phyloP scores from a whole-genome alignment of 768 basidiomycete species.

The Boletus rex-veris region DNA sequence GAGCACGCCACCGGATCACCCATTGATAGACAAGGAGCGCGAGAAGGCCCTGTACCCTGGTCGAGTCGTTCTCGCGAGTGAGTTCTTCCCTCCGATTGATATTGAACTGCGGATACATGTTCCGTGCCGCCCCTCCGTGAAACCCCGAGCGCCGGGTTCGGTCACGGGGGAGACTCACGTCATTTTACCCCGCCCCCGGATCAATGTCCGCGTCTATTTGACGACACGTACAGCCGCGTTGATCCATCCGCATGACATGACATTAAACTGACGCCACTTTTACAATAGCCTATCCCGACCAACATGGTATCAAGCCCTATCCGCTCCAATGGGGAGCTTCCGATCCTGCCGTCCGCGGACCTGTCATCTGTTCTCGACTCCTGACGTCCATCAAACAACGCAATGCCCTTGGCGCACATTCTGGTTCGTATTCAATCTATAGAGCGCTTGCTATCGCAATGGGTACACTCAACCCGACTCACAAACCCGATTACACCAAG shows the following conservation, averaged over 20 bases:
- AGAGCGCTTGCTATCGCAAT: conserved; percentile 90
- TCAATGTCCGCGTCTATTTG: conserved; percentile 8
- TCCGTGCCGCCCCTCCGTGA: neutral
- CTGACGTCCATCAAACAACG: conserved; percentile 81
- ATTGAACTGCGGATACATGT: neutral
- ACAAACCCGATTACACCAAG: conserved; percentile 77
- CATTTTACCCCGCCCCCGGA: conserved; percentile 6
- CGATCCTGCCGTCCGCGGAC: conserved; percentile 66
- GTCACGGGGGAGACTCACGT: neutral
- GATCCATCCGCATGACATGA: conserved; percentile 5
- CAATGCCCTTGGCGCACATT: conserved; percentile 92
- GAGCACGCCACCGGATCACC: conserved; percentile 17
- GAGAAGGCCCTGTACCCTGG: conserved; percentile 79
- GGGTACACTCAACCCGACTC: conserved; percentile 71
- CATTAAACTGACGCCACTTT: conserved; percentile 8
- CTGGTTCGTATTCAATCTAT: conserved; percentile 93
- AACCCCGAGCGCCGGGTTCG: neutral
- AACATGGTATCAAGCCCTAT: conserved; percentile 81
- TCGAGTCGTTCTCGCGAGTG: conserved; percentile 80
- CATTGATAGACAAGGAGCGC: conserved; percentile 53
- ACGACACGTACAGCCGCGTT: conserved; percentile 6
- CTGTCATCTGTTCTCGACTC: conserved; percentile 85
- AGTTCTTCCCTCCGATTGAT: conserved; percentile 28
- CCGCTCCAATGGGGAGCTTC: conserved; percentile 79
- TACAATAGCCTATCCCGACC: conserved; percentile 78